Base-by-base conservation (phyloP, 2,329 filamentous ascomycete genomes). In the Coniochaeta prunicola region DNA sequence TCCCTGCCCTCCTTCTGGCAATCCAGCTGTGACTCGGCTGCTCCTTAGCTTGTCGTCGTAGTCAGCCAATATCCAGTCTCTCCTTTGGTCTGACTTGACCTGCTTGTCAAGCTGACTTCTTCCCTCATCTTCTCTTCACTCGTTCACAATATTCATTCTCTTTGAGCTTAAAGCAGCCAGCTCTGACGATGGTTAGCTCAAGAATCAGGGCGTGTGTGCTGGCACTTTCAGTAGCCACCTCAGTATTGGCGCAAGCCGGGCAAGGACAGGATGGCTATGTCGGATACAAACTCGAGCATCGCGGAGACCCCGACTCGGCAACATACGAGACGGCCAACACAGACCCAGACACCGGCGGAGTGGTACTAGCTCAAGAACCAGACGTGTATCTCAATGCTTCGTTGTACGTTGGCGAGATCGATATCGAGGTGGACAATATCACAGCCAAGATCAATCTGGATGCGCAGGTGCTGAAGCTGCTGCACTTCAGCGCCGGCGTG, bases 351-450 rank as follows among this genome's bases (percentile, higher is more conserved):
- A 66, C 71, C 1, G 77, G 76, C 53, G 76, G 77, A 21, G 74
- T 73, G 7, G 65, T 72, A 1, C 73, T 77, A 0, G 68, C 73
- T 24, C 70, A 75, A 1, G 74, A 77, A 53, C 83, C 83, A 2
- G 83, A 86, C 63, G 82, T 86, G 19, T 83, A 80, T 62, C 77
- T 86, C 57, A 86, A 86, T 64, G 83, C 83, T 9, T 79, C 76
- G 1, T 78, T 86, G 0, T 76, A 74, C 57, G 81, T 86, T 8
- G 79, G 81, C 61, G 77, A 82, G 66, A 86, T 87, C 70, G 74
- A 77, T 67, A 77, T 87, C 59, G 74, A 79, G 55, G 83, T 86
- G 13, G 74, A 81, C 60, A 85, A 86, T 65, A 75, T 86, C 58
- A 83, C 80, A 1, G 83, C 83, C 57, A 83, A 84, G 66, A 77